Percentiles rank a stretch among this genome's conserved stretches.
Conservation (phyloP, 2,329 filamentous ascomycete species). For the Monilinia laxa region DNA sequence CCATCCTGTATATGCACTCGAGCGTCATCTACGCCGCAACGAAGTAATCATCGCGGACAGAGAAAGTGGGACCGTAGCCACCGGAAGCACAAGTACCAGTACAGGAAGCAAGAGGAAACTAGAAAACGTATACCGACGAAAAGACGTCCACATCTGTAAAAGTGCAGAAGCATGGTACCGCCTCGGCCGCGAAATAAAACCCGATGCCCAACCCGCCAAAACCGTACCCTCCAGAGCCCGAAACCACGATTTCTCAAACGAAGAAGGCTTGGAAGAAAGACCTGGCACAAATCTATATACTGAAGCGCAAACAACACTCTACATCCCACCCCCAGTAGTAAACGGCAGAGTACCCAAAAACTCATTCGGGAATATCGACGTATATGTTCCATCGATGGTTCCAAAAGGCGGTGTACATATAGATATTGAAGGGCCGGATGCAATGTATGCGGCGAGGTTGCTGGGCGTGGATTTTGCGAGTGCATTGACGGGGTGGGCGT, state of each 20-base stretch:
- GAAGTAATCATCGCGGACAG: slow-evolving; percentile 73
- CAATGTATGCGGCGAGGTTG: slow-evolving; percentile 69
- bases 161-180: slow-evolving; percentile 91
- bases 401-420: slow-evolving; percentile 79
- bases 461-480: slow-evolving; percentile 84
- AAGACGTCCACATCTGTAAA: slow-evolving; percentile 74
- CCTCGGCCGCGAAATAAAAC: slow-evolving; percentile 74
- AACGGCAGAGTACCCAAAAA: slow-evolving; percentile 82
- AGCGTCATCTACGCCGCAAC: slow-evolving; percentile 78
- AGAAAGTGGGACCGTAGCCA: slow-evolving; percentile 73
- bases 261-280: slow-evolving; percentile 45
- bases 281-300: slow-evolving; percentile 60
- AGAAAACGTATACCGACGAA: slow-evolving; percentile 79
- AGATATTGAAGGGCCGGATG: slow-evolving; percentile 50
- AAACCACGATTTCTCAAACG: slow-evolving; percentile 38
- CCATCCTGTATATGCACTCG: slow-evolving; percentile 79
- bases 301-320: slow-evolving; percentile 66
- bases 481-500: slow-evolving; percentile 86
- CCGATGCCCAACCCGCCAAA: slow-evolving; percentile 79
- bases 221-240: slow-evolving; percentile 53
- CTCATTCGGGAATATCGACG: slow-evolving; percentile 88
- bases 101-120: slow-evolving; percentile 44
- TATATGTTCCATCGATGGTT: slow-evolving; percentile 91
- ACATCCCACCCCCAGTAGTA: slow-evolving; percentile 72
- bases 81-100: slow-evolving; percentile 54